A percentile compares a stretch with the other conserved stretches of the same genome.
Conservation (phyloP, 208 protist genomes). For the Acanthamoeba comandoni region DNA sequence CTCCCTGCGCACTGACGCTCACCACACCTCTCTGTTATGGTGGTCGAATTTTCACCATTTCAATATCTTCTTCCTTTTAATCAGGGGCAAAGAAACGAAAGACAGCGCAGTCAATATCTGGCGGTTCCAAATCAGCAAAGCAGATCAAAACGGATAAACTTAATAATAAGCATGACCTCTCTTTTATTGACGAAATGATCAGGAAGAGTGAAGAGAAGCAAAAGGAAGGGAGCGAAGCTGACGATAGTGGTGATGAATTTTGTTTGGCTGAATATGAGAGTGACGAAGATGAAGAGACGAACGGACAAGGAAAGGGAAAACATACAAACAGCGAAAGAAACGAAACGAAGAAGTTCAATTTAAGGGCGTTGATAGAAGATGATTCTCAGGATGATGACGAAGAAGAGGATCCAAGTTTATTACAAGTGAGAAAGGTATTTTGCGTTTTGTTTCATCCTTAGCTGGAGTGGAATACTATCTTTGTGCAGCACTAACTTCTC, state of each 20-base stretch:
- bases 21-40: too few relatives aligned
- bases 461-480: too few relatives aligned
- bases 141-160: not conserved
- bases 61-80: too few relatives aligned
- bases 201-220: constrained; percentile 53
- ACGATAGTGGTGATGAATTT: constrained; percentile 69
- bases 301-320: constrained; percentile 73
- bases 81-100: too few relatives aligned
- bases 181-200: constrained; percentile 69
- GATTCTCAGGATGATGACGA: not conserved
- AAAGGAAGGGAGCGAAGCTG: constrained; percentile 80
- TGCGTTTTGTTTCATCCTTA: not conserved
- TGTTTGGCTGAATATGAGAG: constrained; percentile 65
- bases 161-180: constrained; percentile 31
- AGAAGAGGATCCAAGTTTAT: constrained; percentile 47
- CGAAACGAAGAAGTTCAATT: not conserved
- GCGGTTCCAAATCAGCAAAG: too few relatives aligned
- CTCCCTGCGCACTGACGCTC: too few relatives aligned
- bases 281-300: constrained; percentile 67
- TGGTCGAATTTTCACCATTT: too few relatives aligned
- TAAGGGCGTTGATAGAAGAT: constrained; percentile 5
- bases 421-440: constrained; percentile 28
- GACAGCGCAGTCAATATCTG: too few relatives aligned
- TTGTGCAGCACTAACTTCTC: not conserved
- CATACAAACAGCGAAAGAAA: too few relatives aligned